Evolutionary conservation across 1,139 yeast genomes (phyloP).

Genomic region (Pichia sp.): DNA sequence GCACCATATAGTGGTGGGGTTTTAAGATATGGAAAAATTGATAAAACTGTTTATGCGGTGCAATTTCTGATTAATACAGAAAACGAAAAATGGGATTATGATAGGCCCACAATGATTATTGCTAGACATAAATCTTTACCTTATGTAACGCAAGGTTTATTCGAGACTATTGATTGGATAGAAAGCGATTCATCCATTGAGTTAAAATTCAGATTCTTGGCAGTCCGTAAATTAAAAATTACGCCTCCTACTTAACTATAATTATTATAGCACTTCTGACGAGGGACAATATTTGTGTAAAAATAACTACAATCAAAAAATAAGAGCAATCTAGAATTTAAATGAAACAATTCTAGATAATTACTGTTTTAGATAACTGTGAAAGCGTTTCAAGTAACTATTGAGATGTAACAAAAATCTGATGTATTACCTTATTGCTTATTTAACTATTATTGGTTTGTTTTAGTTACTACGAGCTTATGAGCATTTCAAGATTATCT

Average conservation of each 20-base stretch:
- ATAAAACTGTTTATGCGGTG: constrained; percentile 8
- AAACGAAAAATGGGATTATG: constrained; percentile 6
- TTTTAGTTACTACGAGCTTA: too few species aligned
- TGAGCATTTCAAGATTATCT: too few species aligned
- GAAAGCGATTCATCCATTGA: constrained; percentile 1
- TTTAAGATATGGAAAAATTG: constrained; percentile 7
- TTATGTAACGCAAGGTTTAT: neutral
- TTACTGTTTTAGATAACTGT: too few species aligned
- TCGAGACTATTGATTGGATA: constrained; percentile 7
- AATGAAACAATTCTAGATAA: too few species aligned
- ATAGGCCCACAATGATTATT: constrained; percentile 9
- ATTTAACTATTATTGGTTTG: too few species aligned
- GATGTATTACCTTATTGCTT: too few species aligned
- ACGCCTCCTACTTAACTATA: neutral
- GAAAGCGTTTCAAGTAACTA: too few species aligned
- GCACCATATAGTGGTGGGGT: constrained; percentile 3
- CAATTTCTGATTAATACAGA: constrained; percentile 8
- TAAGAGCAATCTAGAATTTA: too few species aligned
- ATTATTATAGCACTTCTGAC: neutral
- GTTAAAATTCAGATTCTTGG: constrained; percentile 1
- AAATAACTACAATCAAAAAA: too few species aligned
- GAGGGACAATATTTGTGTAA: too few species aligned
- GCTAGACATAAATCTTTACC: constrained; percentile 2
- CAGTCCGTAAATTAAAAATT: constrained; percentile 3
- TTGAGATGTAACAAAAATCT: too few species aligned